Evolutionary conservation across 768 basidiomycete species (phyloP).

Genomic region (Pleurotus salmoneostramineus): DNA sequence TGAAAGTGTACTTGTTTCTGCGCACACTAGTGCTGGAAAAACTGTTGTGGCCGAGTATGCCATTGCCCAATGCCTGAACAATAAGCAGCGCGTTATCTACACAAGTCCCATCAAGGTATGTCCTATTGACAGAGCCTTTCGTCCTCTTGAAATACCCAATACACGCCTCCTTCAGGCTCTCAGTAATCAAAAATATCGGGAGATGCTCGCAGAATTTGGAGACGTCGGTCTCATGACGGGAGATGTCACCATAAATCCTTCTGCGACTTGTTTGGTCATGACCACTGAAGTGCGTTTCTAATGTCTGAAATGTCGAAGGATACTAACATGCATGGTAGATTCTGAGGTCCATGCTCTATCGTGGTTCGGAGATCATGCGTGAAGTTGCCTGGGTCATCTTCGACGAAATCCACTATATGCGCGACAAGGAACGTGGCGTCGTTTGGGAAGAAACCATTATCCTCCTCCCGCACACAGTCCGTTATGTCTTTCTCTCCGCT

Average conservation of each 20-base stretch:
- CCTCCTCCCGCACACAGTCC: conserved; percentile 91
- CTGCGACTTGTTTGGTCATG: conserved; percentile 97
- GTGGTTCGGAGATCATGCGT: conserved; percentile 98
- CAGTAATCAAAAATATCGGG: conserved; percentile 98
- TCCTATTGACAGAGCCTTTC: conserved; percentile 12
- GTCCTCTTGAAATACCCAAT: conserved; percentile 73
- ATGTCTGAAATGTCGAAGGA: not conserved
- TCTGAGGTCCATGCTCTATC: conserved; percentile 96
- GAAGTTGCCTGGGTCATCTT: conserved; percentile 99
- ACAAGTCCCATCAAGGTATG: conserved; percentile 98
- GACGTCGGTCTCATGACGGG: conserved; percentile 99
- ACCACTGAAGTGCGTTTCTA: conserved; percentile 80
- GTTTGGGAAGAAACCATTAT: conserved; percentile 99
- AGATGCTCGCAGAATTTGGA: conserved; percentile 94
- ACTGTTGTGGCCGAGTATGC: conserved; percentile 99
- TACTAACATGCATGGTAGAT: conserved; percentile 52
- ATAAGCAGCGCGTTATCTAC: conserved; percentile 96
- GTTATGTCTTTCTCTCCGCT: conserved; percentile 97
- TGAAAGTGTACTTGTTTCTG: conserved; percentile 96
- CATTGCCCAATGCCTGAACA: conserved; percentile 91
- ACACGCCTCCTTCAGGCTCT: conserved; percentile 67
- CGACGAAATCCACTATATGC: conserved; percentile 99
- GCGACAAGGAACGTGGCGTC: conserved; percentile 97
- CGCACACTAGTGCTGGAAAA: conserved; percentile 98
- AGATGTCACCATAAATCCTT: conserved; percentile 98